Evolutionary conservation across 2,329 filamentous ascomycete species (phyloP).

Genomic region (Acrodontium crateriforme): DNA sequence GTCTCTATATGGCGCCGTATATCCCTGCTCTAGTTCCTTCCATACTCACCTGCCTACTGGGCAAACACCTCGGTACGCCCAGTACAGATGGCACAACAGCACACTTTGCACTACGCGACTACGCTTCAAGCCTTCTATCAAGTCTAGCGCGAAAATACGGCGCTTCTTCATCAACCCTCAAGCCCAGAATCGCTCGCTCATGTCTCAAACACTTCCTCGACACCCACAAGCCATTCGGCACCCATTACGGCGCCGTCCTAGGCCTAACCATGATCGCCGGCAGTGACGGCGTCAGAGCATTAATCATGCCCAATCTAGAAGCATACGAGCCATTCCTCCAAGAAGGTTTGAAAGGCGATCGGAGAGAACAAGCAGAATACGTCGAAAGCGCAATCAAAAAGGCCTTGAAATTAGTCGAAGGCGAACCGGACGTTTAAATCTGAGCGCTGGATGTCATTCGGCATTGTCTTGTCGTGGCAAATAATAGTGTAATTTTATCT

Average conservation of each 20-base stretch:
- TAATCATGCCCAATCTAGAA: conserved; percentile 53
- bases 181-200: conserved; percentile 79
- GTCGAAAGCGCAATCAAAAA: conserved; percentile 44
- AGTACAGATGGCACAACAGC: conserved; percentile 35
- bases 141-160: conserved; percentile 71
- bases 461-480: too few relatives aligned
- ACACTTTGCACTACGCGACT: conserved; percentile 70
- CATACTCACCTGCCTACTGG: conserved; percentile 81
- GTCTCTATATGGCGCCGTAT: conserved; percentile 61
- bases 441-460: too few relatives aligned
- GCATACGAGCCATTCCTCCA: conserved; percentile 48
- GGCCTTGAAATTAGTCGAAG: conserved; percentile 40
- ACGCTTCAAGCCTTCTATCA: conserved; percentile 69
- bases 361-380: conserved; percentile 45
- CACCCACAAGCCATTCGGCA: conserved; percentile 63
- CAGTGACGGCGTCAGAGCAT: conserved; percentile 45
- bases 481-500: too few relatives aligned
- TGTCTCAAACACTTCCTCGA: conserved; percentile 89
- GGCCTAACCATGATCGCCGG: conserved; percentile 69
- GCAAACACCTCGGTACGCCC: conserved; percentile 56
- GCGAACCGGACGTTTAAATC: conserved; percentile 28
- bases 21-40: conserved; percentile 63
- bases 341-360: conserved; percentile 42
- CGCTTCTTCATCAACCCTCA: conserved; percentile 64
- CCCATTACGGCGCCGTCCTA: conserved; percentile 78